Evolutionary conservation across 2,329 filamentous ascomycete species (phyloP), one percentile per base, ranked within the genome.

Genomic region (Corynespora cassiicola): DNA sequence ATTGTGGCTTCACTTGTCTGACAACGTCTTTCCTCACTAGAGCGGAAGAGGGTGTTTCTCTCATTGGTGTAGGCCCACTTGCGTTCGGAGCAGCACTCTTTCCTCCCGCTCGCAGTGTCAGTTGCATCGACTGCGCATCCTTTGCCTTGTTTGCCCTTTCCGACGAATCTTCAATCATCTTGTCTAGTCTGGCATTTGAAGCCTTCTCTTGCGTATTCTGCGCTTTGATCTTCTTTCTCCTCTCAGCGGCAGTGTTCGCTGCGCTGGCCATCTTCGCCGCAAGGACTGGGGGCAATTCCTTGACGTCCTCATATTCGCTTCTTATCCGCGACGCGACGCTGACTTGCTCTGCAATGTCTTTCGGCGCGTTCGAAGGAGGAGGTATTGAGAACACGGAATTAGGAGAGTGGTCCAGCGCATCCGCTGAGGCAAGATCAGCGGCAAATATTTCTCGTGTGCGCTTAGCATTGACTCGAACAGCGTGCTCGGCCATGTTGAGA

Each of bases 1-100:
- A 99, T 42, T 96, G 87, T 1, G 95, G 95, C 66, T 86, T 90
- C 40, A 84, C 77, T 54, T 86, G 84, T 54, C 81, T 75, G 37
- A 85, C 79, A 11, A 79, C 81, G 26, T 84, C 81, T 54, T 82
- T 78, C 41, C 82, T 75, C 12, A 87, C 80, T 39, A 87, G 66
- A 51, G 81, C 82, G 40, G 76, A 77, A 2, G 75, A 75, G 11
- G 75, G 75, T 18, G 74, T 69, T 35, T 79, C 69, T 32, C 71
- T 68, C 49, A 75, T 75, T 15, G 71, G 71, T 21, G 76, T 78
- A 10, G 77, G 76, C 7, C 77, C 77, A 42, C 77, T 79, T 5
- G 80, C 80, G 50, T 82, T 81, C 26, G 77, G 75, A 25, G 75
- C 75, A 5, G 64, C 53, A 36, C 72, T 68, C 28, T 69, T 69